A percentile compares a stretch with the other conserved stretches of the same genome.
Evolutionary conservation across 23 red algal species (phyloP).

Genomic region (Gracilaria caudata): DNA sequence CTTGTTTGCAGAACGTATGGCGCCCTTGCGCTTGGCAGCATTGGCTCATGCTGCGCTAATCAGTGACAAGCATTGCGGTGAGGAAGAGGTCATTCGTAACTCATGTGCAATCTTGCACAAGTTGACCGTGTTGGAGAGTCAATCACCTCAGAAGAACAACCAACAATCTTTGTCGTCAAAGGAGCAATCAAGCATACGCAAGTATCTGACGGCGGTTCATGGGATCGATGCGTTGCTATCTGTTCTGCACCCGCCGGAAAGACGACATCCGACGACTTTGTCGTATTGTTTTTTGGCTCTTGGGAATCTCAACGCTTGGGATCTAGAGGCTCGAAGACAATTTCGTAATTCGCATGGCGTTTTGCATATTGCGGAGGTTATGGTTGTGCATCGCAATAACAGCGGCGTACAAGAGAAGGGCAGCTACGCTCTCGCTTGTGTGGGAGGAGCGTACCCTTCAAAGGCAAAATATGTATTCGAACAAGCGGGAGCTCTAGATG

Average conservation of each 20-base stretch:
- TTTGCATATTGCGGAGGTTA: slow-evolving; percentile 52
- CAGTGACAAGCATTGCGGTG: slow-evolving; percentile 36
- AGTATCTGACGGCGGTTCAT: slow-evolving; percentile 40
- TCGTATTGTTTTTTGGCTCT: slow-evolving; percentile 67
- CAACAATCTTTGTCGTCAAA: slow-evolving; percentile 34
- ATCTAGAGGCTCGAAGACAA: slow-evolving; percentile 59
- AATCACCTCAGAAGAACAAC: slow-evolving; percentile 32
- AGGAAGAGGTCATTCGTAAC: slow-evolving; percentile 63
- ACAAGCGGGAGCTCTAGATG: slow-evolving; percentile 51
- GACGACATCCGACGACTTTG: slow-evolving; percentile 65
- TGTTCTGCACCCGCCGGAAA: slow-evolving; percentile 54
- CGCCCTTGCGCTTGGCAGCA: slow-evolving; percentile 45
- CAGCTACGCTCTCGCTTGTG: slow-evolving; percentile 79
- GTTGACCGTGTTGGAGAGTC: slow-evolving; percentile 46
- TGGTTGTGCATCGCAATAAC: slow-evolving; percentile 54
- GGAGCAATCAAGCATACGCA: slow-evolving; percentile 68
- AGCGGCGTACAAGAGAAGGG: slow-evolving; percentile 76
- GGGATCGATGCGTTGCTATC: slow-evolving; percentile 53
- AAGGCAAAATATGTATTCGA: slow-evolving; percentile 70
- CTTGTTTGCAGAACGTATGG: slow-evolving; percentile 52
- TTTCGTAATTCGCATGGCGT: slow-evolving; percentile 70
- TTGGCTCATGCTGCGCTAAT: slow-evolving; percentile 63
- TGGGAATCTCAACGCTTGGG: slow-evolving; percentile 80
- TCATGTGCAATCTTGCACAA: slow-evolving; percentile 62
- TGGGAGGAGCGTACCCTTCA: slow-evolving; percentile 51